Base-by-base conservation (phyloP, 345 rosid species). In the Eucalyptus polyanthemos region DNA sequence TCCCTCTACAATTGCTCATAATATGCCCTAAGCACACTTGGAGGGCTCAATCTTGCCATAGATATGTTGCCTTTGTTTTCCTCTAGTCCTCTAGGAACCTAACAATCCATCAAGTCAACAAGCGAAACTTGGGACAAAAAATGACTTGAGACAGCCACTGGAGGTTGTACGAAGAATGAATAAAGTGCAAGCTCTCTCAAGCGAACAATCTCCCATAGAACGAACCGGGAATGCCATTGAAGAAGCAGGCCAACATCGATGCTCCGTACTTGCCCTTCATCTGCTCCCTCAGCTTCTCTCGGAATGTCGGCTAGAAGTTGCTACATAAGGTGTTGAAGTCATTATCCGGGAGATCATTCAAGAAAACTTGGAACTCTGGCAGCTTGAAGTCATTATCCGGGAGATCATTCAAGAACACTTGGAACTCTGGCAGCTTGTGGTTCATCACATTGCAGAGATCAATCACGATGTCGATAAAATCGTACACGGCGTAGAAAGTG, bases 311-410 rank as follows among this genome's bases (percentile, higher is more conserved):
- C n/a, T 6, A 83, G 50, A 22, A 50, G 50, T 21, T 58, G 65
- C n/a, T 14, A 47, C 45, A 83, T 31, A 83, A 9, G 86, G 51
- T 40, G 50, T 83, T 83, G 31, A 94, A 94, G 87, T 94, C 96
- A 87, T 94, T 94, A 14, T 93, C 92, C 0, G 95, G 94, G 40
- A 94, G 93, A 67, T 95, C 97, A 72, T 95, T 94, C 56, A 94
- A 80, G 89, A 92, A 92, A 47, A 94, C 90, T 56, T 91, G n/a
- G n/a, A n/a, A n/a, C n/a, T n/a, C n/a, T n/a, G n/a, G n/a, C n/a
- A n/a, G n/a, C n/a, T 83, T 83, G 31, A 94, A 94, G 87, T 94
- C 96, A 87, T 94, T 94, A 14, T 93, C 92, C 0, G 95, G 94
- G 40, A 94, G 93, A 67, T 95, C 97, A 72, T 95, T 94, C 56